Evolutionary conservation across 2,329 filamentous ascomycete genomes (phyloP), one percentile per base, ranked within the genome.

Genomic region (Colletotrichum melonis): DNA sequence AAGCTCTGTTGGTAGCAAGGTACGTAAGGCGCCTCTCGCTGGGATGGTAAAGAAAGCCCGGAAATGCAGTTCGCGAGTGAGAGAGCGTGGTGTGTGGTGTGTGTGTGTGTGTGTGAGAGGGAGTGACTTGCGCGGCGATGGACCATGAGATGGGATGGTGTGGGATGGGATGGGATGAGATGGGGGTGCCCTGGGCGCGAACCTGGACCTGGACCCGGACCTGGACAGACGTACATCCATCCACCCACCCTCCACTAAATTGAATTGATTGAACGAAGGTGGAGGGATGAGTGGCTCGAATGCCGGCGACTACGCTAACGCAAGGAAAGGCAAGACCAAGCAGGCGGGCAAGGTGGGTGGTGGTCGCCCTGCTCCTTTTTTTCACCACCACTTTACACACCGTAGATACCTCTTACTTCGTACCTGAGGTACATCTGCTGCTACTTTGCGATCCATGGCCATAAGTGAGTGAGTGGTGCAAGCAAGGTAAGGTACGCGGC

Each of bases 261-360:
- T 28, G 49, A 56, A 56, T 26, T 24, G 26, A 55, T 55, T 55
- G 63, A 65, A 28, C 26, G 49, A 56, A 26, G 26, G 22, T 55
- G 52, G 52, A 54, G 42, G 42, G 42, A 35, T 26, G 59, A 55
- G 54, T 57, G 49, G 63, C 52, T 56, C 7, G 32, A 65, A 46
- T 57, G 63, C 63, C 32, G 49, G 63, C 49, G 63, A 22, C 28
- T 22, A 57, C 63, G 42, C 52, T 46, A 56, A 65, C 28, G 62
- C 62, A 38, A 35, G 46, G 49, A 46, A 52, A 63, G 60, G 60
- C 60, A 54, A 54, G 60, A 9, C 42, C 14, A 52, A 42, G 42
- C 35, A 49, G 19, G 38, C 22, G 30, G 60, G 60, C 16, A 52
- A 52, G 46, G 28, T 32, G 38, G 42, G 58, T 46, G 35, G 35